Base-by-base conservation (phyloP, 116 monocot genomes). In the Cymodocea nodosa region DNA sequence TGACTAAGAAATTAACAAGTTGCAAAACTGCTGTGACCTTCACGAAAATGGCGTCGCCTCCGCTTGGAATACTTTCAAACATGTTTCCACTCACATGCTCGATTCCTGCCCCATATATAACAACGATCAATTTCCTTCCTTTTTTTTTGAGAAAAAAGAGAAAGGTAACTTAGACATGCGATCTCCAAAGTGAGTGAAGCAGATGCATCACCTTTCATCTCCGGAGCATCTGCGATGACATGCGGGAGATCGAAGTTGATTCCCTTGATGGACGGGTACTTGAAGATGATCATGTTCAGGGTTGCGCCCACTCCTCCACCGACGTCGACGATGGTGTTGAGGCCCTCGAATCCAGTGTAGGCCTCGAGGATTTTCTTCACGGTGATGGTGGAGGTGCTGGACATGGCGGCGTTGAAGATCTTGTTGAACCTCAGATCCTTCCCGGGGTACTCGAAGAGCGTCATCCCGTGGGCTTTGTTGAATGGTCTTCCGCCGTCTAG, bases 371-470 rank as follows among this genome's bases (percentile, higher is more conserved):
- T 44, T 50, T 76, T 70, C 58, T 76, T 70, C 70, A 70, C 35
- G 70, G 51, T 35, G 9, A 76, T 70, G 44, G 76, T 64, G 56
- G 76, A 64, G 59, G 70, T 63, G 35, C 63, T 64, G 17, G 56
- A 70, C 76, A 76, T 76, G 39, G 64, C 70, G 50, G 59, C 64
- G 64, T 70, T 70, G 63, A 76, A 69, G 22, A 76, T 30, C 63
- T 76, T 69, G 63, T 65, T 70, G 65, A 76, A 70, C 50, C 64
- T 69, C 40, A 57, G 56, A 48, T 76, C 69, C 50, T 39, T 70
- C 48, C 70, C 76, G 12, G 30, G 72, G 81, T 90, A 90, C 58
- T 90, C 90, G 50, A 90, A 90, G 4, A 76, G 65, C 6, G 72
- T 70, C 76, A 64, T 64, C 15, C 76, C 76, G 49, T 76, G 51